phyloP scores from a whole-genome alignment of 1,284 basidiomycete genomes.

The Caloboletus firmus region DNA sequence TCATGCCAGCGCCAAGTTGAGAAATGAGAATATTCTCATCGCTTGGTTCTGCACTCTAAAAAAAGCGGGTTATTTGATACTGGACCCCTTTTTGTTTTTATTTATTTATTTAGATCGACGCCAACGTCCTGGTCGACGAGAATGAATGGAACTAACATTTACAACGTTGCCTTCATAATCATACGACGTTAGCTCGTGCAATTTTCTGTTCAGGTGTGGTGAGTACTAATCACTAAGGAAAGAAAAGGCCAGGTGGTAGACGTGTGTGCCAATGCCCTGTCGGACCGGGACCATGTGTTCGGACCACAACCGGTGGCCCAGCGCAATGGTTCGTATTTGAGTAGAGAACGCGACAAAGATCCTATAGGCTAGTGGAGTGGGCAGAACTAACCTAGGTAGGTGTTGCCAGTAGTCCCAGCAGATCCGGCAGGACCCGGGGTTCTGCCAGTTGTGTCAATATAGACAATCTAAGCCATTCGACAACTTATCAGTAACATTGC shows the following conservation, averaged over 20 bases:
- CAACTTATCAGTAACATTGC: too few relatives aligned
- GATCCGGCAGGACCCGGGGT: too few relatives aligned
- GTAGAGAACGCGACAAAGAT: neutral
- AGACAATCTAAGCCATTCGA: too few relatives aligned
- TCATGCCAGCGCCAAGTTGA: slow-evolving; percentile 10
- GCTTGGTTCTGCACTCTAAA: slow-evolving; percentile 1
- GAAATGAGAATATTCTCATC: slow-evolving; percentile 11
- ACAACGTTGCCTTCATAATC: neutral
- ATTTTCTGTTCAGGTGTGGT: neutral
- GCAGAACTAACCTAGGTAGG: too few relatives aligned
- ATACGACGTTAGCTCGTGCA: neutral
- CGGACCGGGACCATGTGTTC: neutral
- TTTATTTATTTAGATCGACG: too few relatives aligned
- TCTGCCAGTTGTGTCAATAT: too few relatives aligned
- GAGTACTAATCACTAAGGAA: neutral
- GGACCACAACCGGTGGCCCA: neutral
- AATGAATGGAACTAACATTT: neutral
- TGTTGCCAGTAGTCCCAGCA: too few relatives aligned
- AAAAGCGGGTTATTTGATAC: neutral
- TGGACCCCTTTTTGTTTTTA: neutral
- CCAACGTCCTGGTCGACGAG: neutral
- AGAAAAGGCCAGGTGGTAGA: neutral
- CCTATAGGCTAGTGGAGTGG: too few relatives aligned
- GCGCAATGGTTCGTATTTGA: neutral
- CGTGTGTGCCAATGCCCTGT: neutral